A percentile compares a stretch with the other conserved stretches of the same genome.
Evolutionary conservation across 2,329 filamentous ascomycete genomes (phyloP).

Genomic region (Pseudopyrenochaeta lycopersici): DNA sequence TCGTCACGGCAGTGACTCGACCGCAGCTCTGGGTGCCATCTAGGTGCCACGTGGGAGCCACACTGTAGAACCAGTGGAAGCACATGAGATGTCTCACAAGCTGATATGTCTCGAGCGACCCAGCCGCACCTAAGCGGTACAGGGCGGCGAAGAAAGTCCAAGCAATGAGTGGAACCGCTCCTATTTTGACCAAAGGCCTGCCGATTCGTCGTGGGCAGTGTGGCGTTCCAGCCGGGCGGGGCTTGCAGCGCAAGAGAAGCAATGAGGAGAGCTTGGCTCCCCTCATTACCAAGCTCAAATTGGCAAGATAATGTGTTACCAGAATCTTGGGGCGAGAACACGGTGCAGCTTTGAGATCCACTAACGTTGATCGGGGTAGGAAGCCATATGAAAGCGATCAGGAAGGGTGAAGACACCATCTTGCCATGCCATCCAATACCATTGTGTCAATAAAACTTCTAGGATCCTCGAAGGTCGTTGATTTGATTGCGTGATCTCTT

Average conservation of each 20-base stretch:
- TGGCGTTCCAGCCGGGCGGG: background rate
- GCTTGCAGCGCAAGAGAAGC: background rate
- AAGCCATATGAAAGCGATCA: background rate
- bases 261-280: background rate
- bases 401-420: no score
- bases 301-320: background rate
- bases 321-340: background rate
- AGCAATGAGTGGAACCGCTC: background rate
- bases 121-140: background rate
- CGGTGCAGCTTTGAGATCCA: background rate
- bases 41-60: conserved; percentile 10
- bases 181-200: background rate
- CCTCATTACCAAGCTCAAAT: background rate
- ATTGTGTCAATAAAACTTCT: no score
- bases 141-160: no score
- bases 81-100: background rate
- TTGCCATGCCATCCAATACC: no score
- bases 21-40: background rate
- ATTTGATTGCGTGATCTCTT: no score
- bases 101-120: background rate
- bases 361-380: background rate
- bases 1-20: background rate
- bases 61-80: conserved; percentile 1
- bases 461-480: no score
- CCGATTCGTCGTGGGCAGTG: background rate